These are phyloP conservation scores for Gnomoniopsis sp. DNA, from an alignment of 2,329 filamentous ascomycete species.

Conservation along the genomic window DNA sequence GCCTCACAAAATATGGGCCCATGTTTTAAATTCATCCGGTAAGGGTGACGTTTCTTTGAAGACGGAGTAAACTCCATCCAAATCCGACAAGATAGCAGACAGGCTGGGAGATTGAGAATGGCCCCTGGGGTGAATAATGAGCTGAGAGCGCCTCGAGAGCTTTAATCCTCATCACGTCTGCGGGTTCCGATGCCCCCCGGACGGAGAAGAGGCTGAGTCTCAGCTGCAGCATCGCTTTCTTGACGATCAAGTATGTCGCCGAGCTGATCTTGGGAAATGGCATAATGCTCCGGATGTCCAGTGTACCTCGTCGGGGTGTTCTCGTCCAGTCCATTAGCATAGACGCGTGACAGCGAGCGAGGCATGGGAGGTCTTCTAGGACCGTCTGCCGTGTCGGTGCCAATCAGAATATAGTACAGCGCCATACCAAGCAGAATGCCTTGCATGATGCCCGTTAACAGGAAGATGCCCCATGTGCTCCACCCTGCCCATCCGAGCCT, in stretches of 20 bases:
- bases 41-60: no score
- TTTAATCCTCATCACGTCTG: constrained; percentile 2
- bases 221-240: constrained; percentile 46
- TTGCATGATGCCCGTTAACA: constrained; percentile 83
- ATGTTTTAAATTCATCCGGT: no score
- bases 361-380: constrained; percentile 35
- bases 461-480: constrained; percentile 93
- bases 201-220: constrained; percentile 48
- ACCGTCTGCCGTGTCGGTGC: constrained; percentile 22
- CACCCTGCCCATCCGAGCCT: constrained; percentile 80
- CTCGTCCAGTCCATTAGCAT: constrained; percentile 45
- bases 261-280: constrained; percentile 48
- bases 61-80: not conserved
- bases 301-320: constrained; percentile 49
- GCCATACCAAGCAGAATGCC: constrained; percentile 77
- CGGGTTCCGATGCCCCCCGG: constrained; percentile 45
- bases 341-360: constrained; percentile 39
- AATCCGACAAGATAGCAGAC: not conserved
- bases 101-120: not conserved
- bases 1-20: no score
- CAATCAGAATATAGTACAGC: constrained; percentile 62
- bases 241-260: constrained; percentile 48
- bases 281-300: constrained; percentile 49
- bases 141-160: not conserved
- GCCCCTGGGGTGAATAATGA: not conserved